These are phyloP conservation scores for Peniophora sp. DNA, from an alignment of 1,284 basidiomycete species.

Conservation along the genomic window DNA sequence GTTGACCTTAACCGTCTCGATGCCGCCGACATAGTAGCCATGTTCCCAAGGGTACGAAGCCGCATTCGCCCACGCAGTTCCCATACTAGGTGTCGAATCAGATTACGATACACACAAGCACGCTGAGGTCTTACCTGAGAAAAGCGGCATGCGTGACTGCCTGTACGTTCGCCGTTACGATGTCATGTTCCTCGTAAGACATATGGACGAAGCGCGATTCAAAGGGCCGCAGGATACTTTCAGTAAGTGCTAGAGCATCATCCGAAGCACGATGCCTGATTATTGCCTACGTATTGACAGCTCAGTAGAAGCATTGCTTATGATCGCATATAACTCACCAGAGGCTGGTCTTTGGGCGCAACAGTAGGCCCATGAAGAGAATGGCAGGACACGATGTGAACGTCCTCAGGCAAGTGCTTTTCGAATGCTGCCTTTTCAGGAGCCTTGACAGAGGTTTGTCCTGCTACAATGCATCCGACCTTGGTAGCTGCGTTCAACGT, in stretches of 20 bases:
- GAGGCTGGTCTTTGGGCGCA: slow-evolving; percentile 84
- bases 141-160: slow-evolving; percentile 98
- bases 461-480: slow-evolving; percentile 85
- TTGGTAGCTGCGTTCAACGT: slow-evolving; percentile 66
- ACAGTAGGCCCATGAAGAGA: slow-evolving; percentile 94
- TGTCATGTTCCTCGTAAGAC: slow-evolving; percentile 93
- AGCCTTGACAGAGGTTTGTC: slow-evolving; percentile 95
- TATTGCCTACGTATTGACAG: slow-evolving; percentile 61
- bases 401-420: slow-evolving; percentile 78
- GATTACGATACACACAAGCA: slow-evolving; percentile 5
- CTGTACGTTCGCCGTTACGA: slow-evolving; percentile 96
- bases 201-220: slow-evolving; percentile 86
- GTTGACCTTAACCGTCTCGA: slow-evolving; percentile 98
- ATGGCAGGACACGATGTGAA: slow-evolving; percentile 88
- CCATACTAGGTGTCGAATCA: slow-evolving; percentile 63
- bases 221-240: slow-evolving; percentile 80
- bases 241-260: slow-evolving; percentile 71
- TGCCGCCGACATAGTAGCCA: slow-evolving; percentile 91
- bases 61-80: slow-evolving; percentile 86
- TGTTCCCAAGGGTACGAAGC: slow-evolving; percentile 93
- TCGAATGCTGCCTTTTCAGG: slow-evolving; percentile 93
- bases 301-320: no score
- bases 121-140: slow-evolving; percentile 62
- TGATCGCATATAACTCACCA: slow-evolving; percentile 44
- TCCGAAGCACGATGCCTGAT: slow-evolving; percentile 84